Evolutionary conservation across 345 rosid species (phyloP), one percentile per base, ranked within the genome.

Genomic region (Turnera subulata): DNA sequence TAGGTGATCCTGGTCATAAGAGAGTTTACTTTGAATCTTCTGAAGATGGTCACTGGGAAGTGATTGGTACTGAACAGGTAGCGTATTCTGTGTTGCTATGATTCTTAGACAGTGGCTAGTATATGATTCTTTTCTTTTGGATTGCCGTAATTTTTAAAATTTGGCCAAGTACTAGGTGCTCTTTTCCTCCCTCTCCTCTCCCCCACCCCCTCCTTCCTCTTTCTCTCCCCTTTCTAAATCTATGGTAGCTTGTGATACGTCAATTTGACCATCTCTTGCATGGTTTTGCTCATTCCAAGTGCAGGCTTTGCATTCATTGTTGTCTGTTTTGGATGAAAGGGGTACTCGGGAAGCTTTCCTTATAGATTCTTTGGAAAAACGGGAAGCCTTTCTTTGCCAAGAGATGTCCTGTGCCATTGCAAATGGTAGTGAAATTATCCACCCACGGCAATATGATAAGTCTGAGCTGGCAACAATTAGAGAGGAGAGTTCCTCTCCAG

Each of bases 11-110:
- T 23, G 99, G 99, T 45, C 99, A 93, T 74, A 89, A 72, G 78
- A 85, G 96, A 71, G 79, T 93, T 63, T 93, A 87, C 71, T 85
- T 89, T 70, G 99, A 93, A 76, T 93, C 99, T 60, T 89, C 97
- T 59, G 97, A 93, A 78, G 96, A 89, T 77, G 97, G 99, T 59
- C 91, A 82, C 77, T 93, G 99, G 99, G 84, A 85, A 78, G 86
- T 93, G 61, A 81, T 93, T 59, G 92, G 84, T 73, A 73, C 84
- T 17, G 79, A 72, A 79, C 94, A 89, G 91, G 99, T 89, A 77
- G 58, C 50, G 8, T 8, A 20, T 69, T 61, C 42, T 26, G 20
- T 45, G 35, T 53, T 43, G 20, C 64, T 48, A 18, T 42, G 46
- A 46, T 33, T 21, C 23, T 16, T 47, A 13, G 1, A 11, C 23